Evolutionary conservation across 2,329 filamentous ascomycete genomes (phyloP).

Genomic region (Biscogniauxia mediterranea): DNA sequence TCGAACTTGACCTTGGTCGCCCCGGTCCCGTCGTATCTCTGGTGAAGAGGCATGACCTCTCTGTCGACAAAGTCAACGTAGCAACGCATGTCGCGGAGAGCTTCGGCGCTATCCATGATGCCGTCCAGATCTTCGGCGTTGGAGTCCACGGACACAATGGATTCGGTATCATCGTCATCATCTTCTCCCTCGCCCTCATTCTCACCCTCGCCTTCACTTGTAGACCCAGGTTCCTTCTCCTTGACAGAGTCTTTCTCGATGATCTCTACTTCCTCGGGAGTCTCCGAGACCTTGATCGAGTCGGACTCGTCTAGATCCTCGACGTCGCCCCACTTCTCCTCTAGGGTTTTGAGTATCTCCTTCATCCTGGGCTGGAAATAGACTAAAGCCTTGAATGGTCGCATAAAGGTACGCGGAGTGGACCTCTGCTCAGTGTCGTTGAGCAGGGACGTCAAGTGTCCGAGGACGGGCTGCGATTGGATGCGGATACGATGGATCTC

Average conservation of each 20-base stretch:
- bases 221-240: conserved; percentile 10
- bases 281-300: conserved; percentile 22
- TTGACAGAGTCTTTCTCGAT: conserved; percentile 18
- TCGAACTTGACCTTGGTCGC: conserved; percentile 38
- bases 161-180: conserved; percentile 33
- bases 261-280: conserved; percentile 31
- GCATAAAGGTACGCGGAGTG: conserved; percentile 39
- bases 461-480: conserved; percentile 40
- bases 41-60: conserved; percentile 39
- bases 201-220: conserved; percentile 11
- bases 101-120: conserved; percentile 40
- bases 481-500: conserved; percentile 36
- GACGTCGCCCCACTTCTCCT: conserved; percentile 41
- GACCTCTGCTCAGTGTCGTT: conserved; percentile 37
- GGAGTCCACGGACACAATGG: conserved; percentile 37
- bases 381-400: conserved; percentile 41
- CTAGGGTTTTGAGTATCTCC: conserved; percentile 37
- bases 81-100: conserved; percentile 40
- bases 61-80: conserved; percentile 45
- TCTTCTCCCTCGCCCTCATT: conserved; percentile 41
- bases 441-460: conserved; percentile 37
- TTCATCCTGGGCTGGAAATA: conserved; percentile 43
- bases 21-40: conserved; percentile 24
- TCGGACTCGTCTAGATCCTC: conserved; percentile 33
- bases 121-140: conserved; percentile 36